A percentile compares a stretch with the other conserved stretches of the same genome.
Conservation (phyloP, 176 grass and related monocot genomes). For the Phragmites australis region DNA sequence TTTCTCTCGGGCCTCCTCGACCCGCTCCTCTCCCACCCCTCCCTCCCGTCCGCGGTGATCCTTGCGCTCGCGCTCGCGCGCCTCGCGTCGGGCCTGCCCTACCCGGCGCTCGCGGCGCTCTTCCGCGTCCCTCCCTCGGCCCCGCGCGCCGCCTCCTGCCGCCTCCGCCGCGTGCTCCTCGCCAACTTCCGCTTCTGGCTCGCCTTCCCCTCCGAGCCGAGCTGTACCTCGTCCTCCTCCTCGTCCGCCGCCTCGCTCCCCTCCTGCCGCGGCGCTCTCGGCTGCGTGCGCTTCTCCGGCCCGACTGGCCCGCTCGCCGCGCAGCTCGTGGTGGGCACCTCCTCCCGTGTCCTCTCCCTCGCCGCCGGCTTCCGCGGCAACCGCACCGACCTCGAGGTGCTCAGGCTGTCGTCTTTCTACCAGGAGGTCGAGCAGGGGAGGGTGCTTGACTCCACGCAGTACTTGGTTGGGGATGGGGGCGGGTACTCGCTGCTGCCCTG, state of each 20-base stretch:
- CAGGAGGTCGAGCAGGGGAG: slow-evolving; percentile 58
- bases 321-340: slow-evolving; percentile 65
- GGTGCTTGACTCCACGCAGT: slow-evolving; percentile 50
- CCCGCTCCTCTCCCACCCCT: slow-evolving; percentile 61
- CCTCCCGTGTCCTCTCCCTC: slow-evolving; percentile 59
- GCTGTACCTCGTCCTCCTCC: neutral
- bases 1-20: slow-evolving; percentile 82
- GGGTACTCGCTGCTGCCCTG: slow-evolving; percentile 69
- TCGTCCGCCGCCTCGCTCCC: slow-evolving; percentile 38
- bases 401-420: slow-evolving; percentile 56
- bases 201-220: slow-evolving; percentile 53
- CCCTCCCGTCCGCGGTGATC: slow-evolving; percentile 47
- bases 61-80: slow-evolving; percentile 71
- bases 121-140: slow-evolving; percentile 58
- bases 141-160: slow-evolving; percentile 56
- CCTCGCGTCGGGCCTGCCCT: slow-evolving; percentile 60
- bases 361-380: slow-evolving; percentile 70
- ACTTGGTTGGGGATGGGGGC: slow-evolving; percentile 50
- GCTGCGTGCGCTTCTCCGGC: slow-evolving; percentile 60
- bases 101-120: slow-evolving; percentile 42
- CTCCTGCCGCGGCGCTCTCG: slow-evolving; percentile 63
- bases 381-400: slow-evolving; percentile 52
- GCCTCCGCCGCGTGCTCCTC: slow-evolving; percentile 71
- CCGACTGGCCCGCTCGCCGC: slow-evolving; percentile 36
- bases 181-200: slow-evolving; percentile 89